Evolutionary conservation across 257 asterid species (phyloP).

Genomic region (Jaltomata sinuosa): DNA sequence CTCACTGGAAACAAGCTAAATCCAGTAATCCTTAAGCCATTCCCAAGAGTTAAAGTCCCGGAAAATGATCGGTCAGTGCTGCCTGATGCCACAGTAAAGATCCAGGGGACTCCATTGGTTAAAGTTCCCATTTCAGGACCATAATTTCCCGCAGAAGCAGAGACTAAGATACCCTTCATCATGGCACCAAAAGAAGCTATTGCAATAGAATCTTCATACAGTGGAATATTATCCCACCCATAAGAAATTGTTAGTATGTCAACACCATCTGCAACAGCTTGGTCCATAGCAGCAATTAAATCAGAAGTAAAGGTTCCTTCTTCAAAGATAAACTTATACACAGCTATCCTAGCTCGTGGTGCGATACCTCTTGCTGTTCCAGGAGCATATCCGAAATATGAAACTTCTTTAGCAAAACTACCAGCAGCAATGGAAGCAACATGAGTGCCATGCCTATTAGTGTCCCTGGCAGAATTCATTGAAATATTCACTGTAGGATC

Average conservation of each 20-base stretch:
- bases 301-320: neutral
- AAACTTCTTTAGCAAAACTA: neutral
- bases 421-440: neutral
- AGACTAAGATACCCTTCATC: neutral
- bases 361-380: neutral
- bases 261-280: neutral
- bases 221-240: neutral
- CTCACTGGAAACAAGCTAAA: conserved; percentile 23
- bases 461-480: conserved; percentile 13
- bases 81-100: conserved; percentile 23
- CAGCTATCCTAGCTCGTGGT: neutral
- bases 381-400: conserved; percentile 2
- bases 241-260: neutral
- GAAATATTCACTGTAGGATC: neutral
- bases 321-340: conserved; percentile 7
- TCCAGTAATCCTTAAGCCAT: too few relatives aligned
- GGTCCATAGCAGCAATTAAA: too few relatives aligned
- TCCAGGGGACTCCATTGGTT: conserved; percentile 23
- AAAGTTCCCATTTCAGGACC: conserved; percentile 3
- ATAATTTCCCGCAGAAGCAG: neutral
- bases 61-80: conserved; percentile 27
- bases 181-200: neutral
- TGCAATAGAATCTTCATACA: neutral
- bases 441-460: neutral
- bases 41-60: conserved; percentile 20